Percentiles rank a stretch among this genome's conserved stretches.
phyloP scores from a whole-genome alignment of 75 land plant genomes.

The Cunninghamia lanceolata region DNA sequence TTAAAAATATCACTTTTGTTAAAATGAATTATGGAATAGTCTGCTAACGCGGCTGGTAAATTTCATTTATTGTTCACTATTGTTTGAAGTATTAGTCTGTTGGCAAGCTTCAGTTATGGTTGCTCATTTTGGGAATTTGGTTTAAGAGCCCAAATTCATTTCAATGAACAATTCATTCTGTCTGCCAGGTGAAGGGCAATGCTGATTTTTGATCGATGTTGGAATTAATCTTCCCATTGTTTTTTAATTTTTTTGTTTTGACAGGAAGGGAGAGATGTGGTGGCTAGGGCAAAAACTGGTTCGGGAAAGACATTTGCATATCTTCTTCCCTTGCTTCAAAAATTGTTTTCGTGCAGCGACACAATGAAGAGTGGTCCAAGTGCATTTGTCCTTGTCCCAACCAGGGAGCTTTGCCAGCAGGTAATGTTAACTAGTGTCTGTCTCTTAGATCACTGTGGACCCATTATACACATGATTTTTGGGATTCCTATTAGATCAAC shows the following conservation, averaged over 20 bases:
- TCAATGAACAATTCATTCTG: not conserved
- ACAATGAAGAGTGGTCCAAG: slow-evolving; percentile 36
- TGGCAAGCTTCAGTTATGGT: too few species aligned
- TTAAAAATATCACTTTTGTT: too few species aligned
- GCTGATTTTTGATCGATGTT: not conserved
- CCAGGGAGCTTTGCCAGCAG: slow-evolving; percentile 93
- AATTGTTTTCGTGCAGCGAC: slow-evolving; percentile 34
- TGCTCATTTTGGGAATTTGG: not conserved
- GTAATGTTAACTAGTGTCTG: slow-evolving; percentile 15
- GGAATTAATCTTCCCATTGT: not conserved
- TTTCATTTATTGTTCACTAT: too few species aligned
- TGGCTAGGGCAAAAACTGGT: slow-evolving; percentile 91
- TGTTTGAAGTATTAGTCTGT: too few species aligned
- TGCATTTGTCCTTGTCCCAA: slow-evolving; percentile 86
- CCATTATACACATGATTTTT: not conserved
- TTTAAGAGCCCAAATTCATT: not conserved
- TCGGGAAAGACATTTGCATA: slow-evolving; percentile 95
- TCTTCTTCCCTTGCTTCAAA: slow-evolving; percentile 85
- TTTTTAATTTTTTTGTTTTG: slow-evolving; percentile 1
- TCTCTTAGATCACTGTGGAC: not conserved
- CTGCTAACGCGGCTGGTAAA: too few species aligned
- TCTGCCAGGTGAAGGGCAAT: not conserved
- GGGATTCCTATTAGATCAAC: not conserved
- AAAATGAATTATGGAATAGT: too few species aligned
- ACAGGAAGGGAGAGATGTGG: slow-evolving; percentile 93